These are phyloP conservation scores for Penicillium italicum DNA, from an alignment of 2,329 filamentous ascomycete genomes.

Conservation along the genomic window DNA sequence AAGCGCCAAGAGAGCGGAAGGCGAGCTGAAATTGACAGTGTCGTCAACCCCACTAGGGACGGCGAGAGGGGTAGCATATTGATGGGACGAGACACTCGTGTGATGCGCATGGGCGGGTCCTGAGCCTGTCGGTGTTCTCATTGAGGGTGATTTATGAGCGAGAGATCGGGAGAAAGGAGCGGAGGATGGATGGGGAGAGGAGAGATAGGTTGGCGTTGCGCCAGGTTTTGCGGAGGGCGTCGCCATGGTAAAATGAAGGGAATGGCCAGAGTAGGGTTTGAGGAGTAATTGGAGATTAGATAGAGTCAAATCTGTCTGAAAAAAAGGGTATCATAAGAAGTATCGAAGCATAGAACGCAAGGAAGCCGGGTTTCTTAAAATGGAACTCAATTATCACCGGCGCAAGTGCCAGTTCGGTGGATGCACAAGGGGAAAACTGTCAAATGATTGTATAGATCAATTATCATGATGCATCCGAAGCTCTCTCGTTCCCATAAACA, in stretches of 20 bases:
- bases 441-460: not conserved
- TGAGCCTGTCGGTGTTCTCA: conserved; percentile 43
- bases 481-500: conserved; percentile 5
- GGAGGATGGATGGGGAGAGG: conserved; percentile 43
- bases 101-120: conserved; percentile 36
- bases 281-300: not conserved
- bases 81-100: conserved; percentile 38
- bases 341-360: conserved; percentile 2
- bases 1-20: conserved; percentile 45
- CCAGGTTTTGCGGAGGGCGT: conserved; percentile 46
- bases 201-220: conserved; percentile 43
- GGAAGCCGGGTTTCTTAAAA: conserved; percentile 5
- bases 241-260: conserved; percentile 34
- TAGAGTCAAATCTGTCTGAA: not conserved
- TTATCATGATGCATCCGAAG: not conserved
- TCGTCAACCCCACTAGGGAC: conserved; percentile 39
- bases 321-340: conserved; percentile 6
- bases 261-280: not conserved
- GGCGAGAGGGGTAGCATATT: conserved; percentile 44
- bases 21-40: conserved; percentile 44
- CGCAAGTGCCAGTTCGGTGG: not conserved
- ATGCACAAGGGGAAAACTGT: not conserved
- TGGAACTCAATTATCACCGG: conserved; percentile 8
- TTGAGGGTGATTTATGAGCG: conserved; percentile 46
- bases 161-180: conserved; percentile 40